Evolutionary conservation across 2,329 filamentous ascomycete species (phyloP), one percentile per base, ranked within the genome.

Genomic region (Beauveria pseudobassiana): DNA sequence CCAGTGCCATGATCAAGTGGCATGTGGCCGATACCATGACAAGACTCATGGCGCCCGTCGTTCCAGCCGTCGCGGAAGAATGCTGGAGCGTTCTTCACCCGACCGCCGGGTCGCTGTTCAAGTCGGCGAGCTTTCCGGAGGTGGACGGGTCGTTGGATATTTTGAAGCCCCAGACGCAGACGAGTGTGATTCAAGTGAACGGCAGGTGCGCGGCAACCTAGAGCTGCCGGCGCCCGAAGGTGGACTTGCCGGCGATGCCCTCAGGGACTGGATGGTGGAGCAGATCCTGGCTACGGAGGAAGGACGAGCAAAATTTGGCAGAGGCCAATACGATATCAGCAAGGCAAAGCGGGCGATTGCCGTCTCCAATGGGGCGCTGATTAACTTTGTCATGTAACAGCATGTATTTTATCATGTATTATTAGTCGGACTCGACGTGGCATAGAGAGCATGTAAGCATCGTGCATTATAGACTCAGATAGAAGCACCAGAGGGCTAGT

Each of bases 61-160:
- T 89, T 0, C 92, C 92, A 0, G 90, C 89, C 0, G 85, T 95
- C 63, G 82, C 90, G 1, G 91, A 93, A 67, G 90, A 96, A 75
- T 90, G 86, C 72, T 96, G 90, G 90, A 79, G 82, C 64, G 68
- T 82, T 2, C 78, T 93, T 3, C 71, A 75, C 54, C 74, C 76
- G 1, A 64, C 66, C 0, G 53, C 67, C 1, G 67, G 65, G 2
- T 78, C 79, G 40, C 72, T 81, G 61, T 80, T 81, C 66, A 52
- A 53, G n/a, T 67, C 71, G 46, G 80, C 82, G 1, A 71, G 72
- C 1, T 95, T 90, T 77, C 90, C 89, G 0, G 70, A 65, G 0
- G 70, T 76, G 3, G 84, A 88, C 64, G 80, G 77, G 28, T 79
- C 80, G 53, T 67, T 80, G 61, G 70, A 78, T 65, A 69, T 82